Base-by-base conservation (phyloP, 2,329 filamentous ascomycete genomes). In the Chrysoporthe cubensis region DNA sequence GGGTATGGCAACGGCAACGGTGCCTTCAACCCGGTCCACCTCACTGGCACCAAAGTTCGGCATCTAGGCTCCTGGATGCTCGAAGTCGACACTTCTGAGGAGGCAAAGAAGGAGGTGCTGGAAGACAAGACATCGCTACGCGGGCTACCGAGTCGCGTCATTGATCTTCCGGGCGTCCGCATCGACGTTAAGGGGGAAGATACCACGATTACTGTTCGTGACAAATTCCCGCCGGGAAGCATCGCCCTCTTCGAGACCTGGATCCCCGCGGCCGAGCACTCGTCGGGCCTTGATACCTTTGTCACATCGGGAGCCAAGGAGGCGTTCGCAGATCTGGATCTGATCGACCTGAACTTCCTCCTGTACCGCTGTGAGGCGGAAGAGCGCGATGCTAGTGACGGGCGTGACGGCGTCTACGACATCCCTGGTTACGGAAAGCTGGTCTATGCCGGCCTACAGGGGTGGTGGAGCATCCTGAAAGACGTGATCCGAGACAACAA, bases 241-340 rank as follows among this genome's bases (percentile, higher is more conserved):
- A 97, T 99, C 72, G 94, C 94, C 2, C 83, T 99, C 2, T 97
- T 97, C 73, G 94, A 98, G 81, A 99, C 96, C 0, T 98, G 92
- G 90, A 96, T 98, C 40, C 94, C 94, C 4, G 89, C 89, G 34
- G 92, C 92, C 1, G 93, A 97, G 75, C 92, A 97, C 77, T 90
- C 91, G 1, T 87, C 90, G 52, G 92, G 93, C 32, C 83, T 99
- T 21, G 94, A 97, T 76, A 91, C 89, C 56, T 97, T 91, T 76
- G 91, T 97, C 67, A 96, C 93, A 0, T 91, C 90, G 40, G 94
- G 92, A 43, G 93, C 90, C 0, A 89, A 90, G 71, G 86, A 88
- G 11, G 94, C 94, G 0, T 97, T 97, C 81, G 84, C 85, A 9
- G 86, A 90, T 7, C 84, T 95, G 46, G 88, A 87, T 74, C 82